Percentiles rank a stretch among this genome's conserved stretches.
These are phyloP conservation scores for Alternaria solani DNA, from an alignment of 2,329 filamentous ascomycete genomes.

Conservation along the genomic window DNA sequence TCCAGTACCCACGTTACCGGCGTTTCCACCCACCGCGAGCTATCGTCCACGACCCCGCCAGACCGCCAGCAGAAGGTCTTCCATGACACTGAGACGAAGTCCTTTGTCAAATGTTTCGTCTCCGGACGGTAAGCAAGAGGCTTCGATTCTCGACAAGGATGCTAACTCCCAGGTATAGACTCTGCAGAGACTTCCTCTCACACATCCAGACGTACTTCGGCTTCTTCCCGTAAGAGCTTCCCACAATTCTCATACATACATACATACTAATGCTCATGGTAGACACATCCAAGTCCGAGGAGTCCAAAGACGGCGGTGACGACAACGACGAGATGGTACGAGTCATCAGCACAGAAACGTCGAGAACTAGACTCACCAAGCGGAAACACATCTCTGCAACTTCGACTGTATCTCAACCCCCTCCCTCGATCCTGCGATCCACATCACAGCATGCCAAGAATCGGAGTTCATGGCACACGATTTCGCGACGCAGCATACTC, in stretches of 20 bases:
- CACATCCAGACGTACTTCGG: slow-evolving; percentile 17
- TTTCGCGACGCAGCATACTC: slow-evolving; percentile 16
- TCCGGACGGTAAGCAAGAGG: slow-evolving; percentile 12
- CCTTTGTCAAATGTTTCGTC: slow-evolving; percentile 26
- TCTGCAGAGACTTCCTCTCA: slow-evolving; percentile 9
- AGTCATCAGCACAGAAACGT: slow-evolving; percentile 1
- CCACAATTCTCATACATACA: too few relatives aligned
- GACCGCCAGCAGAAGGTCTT: slow-evolving; percentile 21
- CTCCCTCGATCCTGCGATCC: slow-evolving; percentile 1
- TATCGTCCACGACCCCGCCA: slow-evolving; percentile 14
- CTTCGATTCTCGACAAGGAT: background rate
- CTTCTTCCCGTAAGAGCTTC: slow-evolving; percentile 15
- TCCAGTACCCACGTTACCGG: slow-evolving; percentile 9
- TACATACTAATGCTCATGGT: slow-evolving; percentile 1
- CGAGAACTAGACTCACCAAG: background rate
- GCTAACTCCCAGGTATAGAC: slow-evolving; percentile 11
- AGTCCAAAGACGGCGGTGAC: slow-evolving; percentile 7
- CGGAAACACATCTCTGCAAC: slow-evolving; percentile 4
- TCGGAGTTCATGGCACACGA: slow-evolving; percentile 11
- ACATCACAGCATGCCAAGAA: slow-evolving; percentile 9
- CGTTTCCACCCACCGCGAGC: slow-evolving; percentile 4
- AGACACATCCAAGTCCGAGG: slow-evolving; percentile 13
- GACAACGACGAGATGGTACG: slow-evolving; percentile 8
- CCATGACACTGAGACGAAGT: slow-evolving; percentile 21
- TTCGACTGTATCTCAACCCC: background rate